Conservation (phyloP, 1,284 basidiomycete species). For the Austroboletus rostrupii region DNA sequence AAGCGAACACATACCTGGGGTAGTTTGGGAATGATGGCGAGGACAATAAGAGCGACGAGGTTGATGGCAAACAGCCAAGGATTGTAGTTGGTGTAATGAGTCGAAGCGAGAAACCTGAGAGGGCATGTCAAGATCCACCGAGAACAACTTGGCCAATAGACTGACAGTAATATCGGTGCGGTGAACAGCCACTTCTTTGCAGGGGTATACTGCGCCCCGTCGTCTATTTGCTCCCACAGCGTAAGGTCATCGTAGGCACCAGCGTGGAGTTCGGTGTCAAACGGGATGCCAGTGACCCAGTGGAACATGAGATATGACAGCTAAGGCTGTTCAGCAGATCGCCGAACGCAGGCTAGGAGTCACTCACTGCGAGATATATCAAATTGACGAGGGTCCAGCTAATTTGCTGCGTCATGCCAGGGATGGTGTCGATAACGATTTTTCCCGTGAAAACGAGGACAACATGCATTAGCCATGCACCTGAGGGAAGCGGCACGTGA, state of each 20-base stretch:
- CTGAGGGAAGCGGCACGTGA: conserved; percentile 38
- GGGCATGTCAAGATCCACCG: background rate
- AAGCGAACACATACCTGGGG: conserved; percentile 59
- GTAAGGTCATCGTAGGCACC: conserved; percentile 98
- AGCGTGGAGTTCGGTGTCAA: conserved; percentile 81
- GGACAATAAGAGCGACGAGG: conserved; percentile 70
- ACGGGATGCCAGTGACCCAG: conserved; percentile 95
- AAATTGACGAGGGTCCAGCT: conserved; percentile 97
- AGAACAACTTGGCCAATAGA: conserved; percentile 16
- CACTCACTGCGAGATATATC: conserved; percentile 83
- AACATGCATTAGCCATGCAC: conserved; percentile 97
- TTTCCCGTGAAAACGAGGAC: conserved; percentile 90
- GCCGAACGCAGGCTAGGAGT: background rate
- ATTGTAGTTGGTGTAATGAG: conserved; percentile 96
- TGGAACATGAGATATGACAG: conserved; percentile 98
- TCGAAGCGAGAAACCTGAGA: conserved; percentile 88
- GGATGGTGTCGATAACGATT: conserved; percentile 90
- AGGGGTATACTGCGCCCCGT: conserved; percentile 96
- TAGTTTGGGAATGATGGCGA: conserved; percentile 93
- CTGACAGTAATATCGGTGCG: conserved; percentile 88
- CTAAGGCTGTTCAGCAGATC: conserved; percentile 41
- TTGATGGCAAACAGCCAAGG: conserved; percentile 93
- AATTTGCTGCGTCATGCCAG: conserved; percentile 90
- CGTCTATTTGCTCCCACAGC: conserved; percentile 99
- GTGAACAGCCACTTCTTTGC: conserved; percentile 97